Evolutionary conservation across 169 alveolate species (phyloP).

Genomic region (Cryptosporidium canis): DNA sequence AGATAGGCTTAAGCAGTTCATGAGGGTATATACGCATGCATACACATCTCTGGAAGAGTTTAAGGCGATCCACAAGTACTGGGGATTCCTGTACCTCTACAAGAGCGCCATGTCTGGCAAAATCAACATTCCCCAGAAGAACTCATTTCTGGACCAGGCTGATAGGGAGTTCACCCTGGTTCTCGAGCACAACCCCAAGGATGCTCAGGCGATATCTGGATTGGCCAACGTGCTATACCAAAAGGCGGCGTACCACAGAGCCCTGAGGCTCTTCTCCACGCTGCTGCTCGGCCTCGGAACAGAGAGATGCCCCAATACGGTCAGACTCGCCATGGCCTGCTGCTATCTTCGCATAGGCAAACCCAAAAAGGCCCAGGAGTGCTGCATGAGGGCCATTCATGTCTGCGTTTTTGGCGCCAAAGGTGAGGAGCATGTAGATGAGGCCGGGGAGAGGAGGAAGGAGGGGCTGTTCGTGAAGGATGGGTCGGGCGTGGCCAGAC

Average conservation of each 20-base stretch:
- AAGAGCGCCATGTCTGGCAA: conserved; percentile 21
- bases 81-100: conserved; percentile 40
- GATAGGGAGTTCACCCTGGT: conserved; percentile 8
- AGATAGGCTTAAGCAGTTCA: conserved; percentile 25
- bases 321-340: conserved; percentile 59
- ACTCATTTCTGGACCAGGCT: neutral
- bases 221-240: conserved; percentile 48
- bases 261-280: conserved; percentile 23
- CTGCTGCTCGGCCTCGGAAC: conserved; percentile 27
- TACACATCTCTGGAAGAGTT: neutral
- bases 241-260: neutral
- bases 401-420: neutral
- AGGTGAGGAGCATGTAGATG: neutral
- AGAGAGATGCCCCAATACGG: conserved; percentile 35
- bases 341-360: conserved; percentile 24
- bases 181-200: conserved; percentile 11
- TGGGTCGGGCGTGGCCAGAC: neutral
- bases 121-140: neutral
- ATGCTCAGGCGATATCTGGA: conserved; percentile 38
- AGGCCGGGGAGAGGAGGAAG: neutral
- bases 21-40: neutral
- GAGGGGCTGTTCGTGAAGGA: neutral
- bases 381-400: conserved; percentile 35
- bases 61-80: conserved; percentile 19
- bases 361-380: conserved; percentile 15